These are phyloP conservation scores for Mycena leptocephala DNA, from an alignment of 768 basidiomycete genomes.

Conservation along the genomic window DNA sequence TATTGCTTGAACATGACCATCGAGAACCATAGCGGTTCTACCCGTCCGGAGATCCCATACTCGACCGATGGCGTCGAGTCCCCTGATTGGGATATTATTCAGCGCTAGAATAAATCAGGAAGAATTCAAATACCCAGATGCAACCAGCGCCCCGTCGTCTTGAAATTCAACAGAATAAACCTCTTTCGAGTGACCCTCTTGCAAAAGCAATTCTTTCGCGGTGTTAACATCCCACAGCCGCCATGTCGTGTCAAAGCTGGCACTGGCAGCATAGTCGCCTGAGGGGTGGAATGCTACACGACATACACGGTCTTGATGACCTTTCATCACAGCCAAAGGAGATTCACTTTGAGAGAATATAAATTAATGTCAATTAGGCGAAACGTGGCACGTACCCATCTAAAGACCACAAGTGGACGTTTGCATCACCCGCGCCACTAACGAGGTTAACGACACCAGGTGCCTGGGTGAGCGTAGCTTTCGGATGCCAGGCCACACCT, in stretches of 20 bases:
- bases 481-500: constrained; percentile 98
- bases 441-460: constrained; percentile 85
- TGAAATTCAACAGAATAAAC: constrained; percentile 98
- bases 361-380: constrained; percentile 2
- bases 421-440: constrained; percentile 92
- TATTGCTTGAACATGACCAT: constrained; percentile 96
- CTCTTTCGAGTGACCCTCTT: constrained; percentile 98
- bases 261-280: constrained; percentile 93
- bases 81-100: constrained; percentile 62
- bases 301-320: constrained; percentile 93
- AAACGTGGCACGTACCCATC: constrained; percentile 68
- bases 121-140: constrained; percentile 82
- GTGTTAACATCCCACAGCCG: constrained; percentile 94
- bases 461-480: constrained; percentile 84
- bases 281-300: constrained; percentile 98
- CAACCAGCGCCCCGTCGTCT: constrained; percentile 92
- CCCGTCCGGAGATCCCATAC: constrained; percentile 98
- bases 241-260: constrained; percentile 98
- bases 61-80: constrained; percentile 96
- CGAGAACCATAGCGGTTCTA: constrained; percentile 96
- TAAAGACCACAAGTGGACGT: constrained; percentile 92
- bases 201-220: constrained; percentile 86
- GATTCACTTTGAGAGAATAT: constrained; percentile 71
- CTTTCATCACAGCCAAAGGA: constrained; percentile 88
- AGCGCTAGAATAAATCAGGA: not conserved